Evolutionary conservation across 805 yeast genomes (phyloP), one percentile per base, ranked within the genome.

Genomic region (Candida cerambycidarum): DNA sequence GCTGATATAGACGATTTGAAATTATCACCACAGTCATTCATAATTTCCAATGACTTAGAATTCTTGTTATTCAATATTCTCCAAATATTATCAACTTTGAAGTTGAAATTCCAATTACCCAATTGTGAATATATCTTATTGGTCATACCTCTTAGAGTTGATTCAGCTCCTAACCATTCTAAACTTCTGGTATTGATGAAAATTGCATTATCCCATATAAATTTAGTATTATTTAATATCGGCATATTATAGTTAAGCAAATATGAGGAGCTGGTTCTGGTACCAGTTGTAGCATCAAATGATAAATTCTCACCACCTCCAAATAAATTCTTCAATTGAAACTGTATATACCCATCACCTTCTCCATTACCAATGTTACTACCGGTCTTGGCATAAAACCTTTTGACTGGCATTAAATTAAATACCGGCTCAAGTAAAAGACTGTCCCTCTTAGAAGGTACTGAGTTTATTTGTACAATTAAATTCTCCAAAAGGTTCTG

Each of bases 301-400:
- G 66, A 64, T 24, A 79, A 49, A 28, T 60, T 61, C 48, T 79
- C 83, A 3, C 76, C 82, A 8, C 83, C 83, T 0, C 83, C 83
- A 62, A 78, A 75, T 14, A 78, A 55, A 52, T 79, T 79, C 41
- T 69, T 69, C 57, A 76, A 53, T 68, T 60, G 89, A 43, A 90
- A 79, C 24, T 87, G 83, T 36, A 89, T 73, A 57, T 90, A 89
- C 1, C 97, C 98, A 57, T 87, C 93, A 23, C 97, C 99, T 67
- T 93, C 98, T 24, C 96, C 96, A 58, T 93, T 92, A 1, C 98
- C 98, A 6, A 93, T 79, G 61, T 89, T 90, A 1, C 98, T 93
- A 3, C 99, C 99, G 1, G 97, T 87, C 54, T 85, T 86, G 41
- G 95, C 90, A 46, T 78, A 75, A 53, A 89, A 85, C 51, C 77